Evolutionary conservation across 768 basidiomycete species (phyloP).

Genomic region (Termitomyces sp.): DNA sequence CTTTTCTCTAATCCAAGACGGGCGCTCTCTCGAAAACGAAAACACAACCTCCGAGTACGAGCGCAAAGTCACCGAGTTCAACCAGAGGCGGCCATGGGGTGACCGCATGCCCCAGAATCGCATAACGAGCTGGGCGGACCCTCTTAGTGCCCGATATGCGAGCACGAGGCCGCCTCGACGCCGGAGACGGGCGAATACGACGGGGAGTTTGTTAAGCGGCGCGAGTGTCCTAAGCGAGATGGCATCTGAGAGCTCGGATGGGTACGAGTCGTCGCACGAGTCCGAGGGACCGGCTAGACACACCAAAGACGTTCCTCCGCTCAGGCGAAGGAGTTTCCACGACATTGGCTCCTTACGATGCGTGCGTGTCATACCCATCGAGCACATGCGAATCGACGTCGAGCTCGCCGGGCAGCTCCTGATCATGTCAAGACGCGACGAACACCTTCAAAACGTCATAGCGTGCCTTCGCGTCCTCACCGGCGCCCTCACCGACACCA

Average conservation of each 20-base stretch:
- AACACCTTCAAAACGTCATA: slow-evolving; percentile 61
- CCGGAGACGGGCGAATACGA: slow-evolving; percentile 1
- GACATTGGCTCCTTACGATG: slow-evolving; percentile 47
- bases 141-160: slow-evolving; percentile 34
- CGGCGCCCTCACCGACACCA: slow-evolving; percentile 45
- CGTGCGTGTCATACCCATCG: slow-evolving; percentile 43
- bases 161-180: neutral
- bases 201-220: slow-evolving; percentile 3
- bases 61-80: slow-evolving; percentile 29
- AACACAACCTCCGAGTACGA: slow-evolving; percentile 26
- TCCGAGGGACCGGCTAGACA: slow-evolving; percentile 5
- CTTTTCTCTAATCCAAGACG: slow-evolving; percentile 17
- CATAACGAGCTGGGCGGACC: slow-evolving; percentile 53
- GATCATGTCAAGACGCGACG: slow-evolving; percentile 61
- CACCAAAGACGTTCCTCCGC: neutral
- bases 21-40: slow-evolving; percentile 13
- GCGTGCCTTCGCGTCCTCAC: slow-evolving; percentile 56
- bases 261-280: slow-evolving; percentile 12
- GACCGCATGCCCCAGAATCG: slow-evolving; percentile 31
- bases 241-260: slow-evolving; percentile 10
- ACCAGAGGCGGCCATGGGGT: slow-evolving; percentile 36
- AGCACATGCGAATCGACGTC: slow-evolving; percentile 75
- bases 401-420: slow-evolving; percentile 72
- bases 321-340: slow-evolving; percentile 62
- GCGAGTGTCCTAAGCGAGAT: slow-evolving; percentile 8